Conservation (phyloP, 2,329 filamentous ascomycete genomes). For the Aspergillus sclerotialis region DNA sequence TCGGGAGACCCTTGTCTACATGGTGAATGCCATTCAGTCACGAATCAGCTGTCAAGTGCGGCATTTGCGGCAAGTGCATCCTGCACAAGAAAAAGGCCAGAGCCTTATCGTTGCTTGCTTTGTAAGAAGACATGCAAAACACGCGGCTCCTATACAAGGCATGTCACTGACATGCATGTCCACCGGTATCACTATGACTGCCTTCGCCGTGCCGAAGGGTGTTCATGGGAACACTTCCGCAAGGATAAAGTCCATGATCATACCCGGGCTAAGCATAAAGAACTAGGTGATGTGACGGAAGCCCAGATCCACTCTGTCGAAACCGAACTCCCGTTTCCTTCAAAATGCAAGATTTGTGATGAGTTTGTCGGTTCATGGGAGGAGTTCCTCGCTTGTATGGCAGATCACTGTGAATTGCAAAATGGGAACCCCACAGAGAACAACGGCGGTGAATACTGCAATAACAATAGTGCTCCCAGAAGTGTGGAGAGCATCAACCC, state of each 20-base stretch:
- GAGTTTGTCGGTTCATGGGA: slow-evolving; percentile 5
- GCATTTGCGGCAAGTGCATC: no score
- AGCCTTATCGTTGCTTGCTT: no score
- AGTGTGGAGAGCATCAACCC: no score
- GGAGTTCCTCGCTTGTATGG: slow-evolving; percentile 8
- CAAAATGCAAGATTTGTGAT: slow-evolving; percentile 3
- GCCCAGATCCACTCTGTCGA: neutral
- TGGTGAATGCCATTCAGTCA: no score
- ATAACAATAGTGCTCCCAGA: no score
- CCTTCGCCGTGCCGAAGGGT: no score
- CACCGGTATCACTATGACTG: slow-evolving; percentile 3
- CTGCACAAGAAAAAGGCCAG: no score
- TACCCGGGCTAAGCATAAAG: slow-evolving; percentile 1
- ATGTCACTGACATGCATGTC: slow-evolving; percentile 5
- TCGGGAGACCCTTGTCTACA: neutral
- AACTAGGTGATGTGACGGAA: neutral
- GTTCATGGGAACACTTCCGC: slow-evolving; percentile 1
- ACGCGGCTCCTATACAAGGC: slow-evolving; percentile 7
- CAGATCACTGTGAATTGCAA: slow-evolving; percentile 7
- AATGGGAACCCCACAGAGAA: slow-evolving; percentile 1
- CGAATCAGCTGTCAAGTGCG: no score
- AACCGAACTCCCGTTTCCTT: slow-evolving; percentile 1
- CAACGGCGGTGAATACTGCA: no score
- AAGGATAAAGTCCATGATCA: slow-evolving; percentile 10
- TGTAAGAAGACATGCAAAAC: no score